Base-by-base conservation (phyloP, 2,329 filamentous ascomycete genomes). In the Fusarium xyrophilum region DNA sequence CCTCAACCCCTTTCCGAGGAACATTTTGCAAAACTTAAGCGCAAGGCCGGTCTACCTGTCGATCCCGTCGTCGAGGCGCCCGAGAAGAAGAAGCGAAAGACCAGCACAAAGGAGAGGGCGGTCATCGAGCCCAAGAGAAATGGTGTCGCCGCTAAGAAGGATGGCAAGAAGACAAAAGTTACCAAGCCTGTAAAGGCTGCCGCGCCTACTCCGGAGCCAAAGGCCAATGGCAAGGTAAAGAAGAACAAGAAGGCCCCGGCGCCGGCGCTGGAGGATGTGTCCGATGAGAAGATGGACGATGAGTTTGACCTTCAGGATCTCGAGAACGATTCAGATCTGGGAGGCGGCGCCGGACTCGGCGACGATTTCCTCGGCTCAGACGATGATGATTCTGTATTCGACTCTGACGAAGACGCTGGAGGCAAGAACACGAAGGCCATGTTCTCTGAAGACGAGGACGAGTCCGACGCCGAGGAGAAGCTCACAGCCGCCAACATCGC, bases 401-500 rank as follows among this genome's bases (percentile, higher is more conserved):
- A 95, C 76, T 95, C 92, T 15, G 92, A 94, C 68, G 85, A 88
- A 43, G 87, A 88, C 32, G 79, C 79, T 27, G 81, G 81, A 55
- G 76, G 80, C 78, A 76, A 84, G 80, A 77, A 85, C 70, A 64
- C 62, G 40, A 79, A 78, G 65, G 82, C 90, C 69, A 93, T 97
- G 84, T 99, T 97, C 84, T 98, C 96, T 0, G 96, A 98, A 69
- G 95, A 98, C 75, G 93, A 96, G 73, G 92, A 95, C 69, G 90
- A 93, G 53, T 94, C 91, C 2, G 93, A 96, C 73, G 90, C 89
- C 8, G 93, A 97, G 80, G 94, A 97, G 81, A 91, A 90, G 77
- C 86, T 99, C 71, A 99, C 93, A 53, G 94, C 94, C 3, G 96
- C 96, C 67, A 99, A 99, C 79, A 98, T 99, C 67, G 96, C 91